These are phyloP conservation scores for Rhodotorula sphaerocarpa DNA, from an alignment of 768 basidiomycete species.

Conservation along the genomic window DNA sequence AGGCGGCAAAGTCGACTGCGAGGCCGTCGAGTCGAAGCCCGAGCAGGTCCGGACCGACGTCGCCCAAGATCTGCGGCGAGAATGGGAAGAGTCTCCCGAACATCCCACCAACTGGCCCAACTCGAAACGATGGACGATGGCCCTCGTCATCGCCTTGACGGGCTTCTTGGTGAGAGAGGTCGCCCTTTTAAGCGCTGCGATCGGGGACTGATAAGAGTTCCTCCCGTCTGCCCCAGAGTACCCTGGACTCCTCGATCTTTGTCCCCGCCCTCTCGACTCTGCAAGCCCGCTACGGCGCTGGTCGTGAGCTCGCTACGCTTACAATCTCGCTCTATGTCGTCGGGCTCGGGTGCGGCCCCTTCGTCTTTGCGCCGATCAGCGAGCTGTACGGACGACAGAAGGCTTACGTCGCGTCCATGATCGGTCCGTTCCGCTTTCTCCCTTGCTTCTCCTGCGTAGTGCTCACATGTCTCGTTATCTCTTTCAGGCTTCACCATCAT, in stretches of 20 bases:
- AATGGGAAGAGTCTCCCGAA: neutral
- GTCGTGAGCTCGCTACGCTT: neutral
- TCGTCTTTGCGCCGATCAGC: constrained; percentile 11
- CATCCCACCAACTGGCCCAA: neutral
- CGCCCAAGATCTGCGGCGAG: no score
- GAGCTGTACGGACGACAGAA: constrained; percentile 10
- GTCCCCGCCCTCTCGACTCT: neutral
- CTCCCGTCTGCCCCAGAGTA: neutral
- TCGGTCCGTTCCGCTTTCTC: neutral
- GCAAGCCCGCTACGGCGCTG: neutral
- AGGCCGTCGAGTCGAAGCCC: no score
- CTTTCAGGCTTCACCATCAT: neutral
- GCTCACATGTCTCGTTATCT: neutral
- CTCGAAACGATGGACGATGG: neutral
- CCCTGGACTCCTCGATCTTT: constrained; percentile 1
- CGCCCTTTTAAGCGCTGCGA: neutral
- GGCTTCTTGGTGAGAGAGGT: neutral
- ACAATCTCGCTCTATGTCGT: neutral
- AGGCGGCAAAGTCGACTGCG: no score
- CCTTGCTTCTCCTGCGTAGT: neutral
- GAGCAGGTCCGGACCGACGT: no score
- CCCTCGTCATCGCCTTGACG: neutral
- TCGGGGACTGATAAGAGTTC: neutral
- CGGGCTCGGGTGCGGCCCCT: constrained; percentile 4
- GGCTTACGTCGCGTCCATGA: neutral